These are phyloP conservation scores for Backusella westeae DNA, from an alignment of 192 early-diverging fungal genomes.

Conservation along the genomic window DNA sequence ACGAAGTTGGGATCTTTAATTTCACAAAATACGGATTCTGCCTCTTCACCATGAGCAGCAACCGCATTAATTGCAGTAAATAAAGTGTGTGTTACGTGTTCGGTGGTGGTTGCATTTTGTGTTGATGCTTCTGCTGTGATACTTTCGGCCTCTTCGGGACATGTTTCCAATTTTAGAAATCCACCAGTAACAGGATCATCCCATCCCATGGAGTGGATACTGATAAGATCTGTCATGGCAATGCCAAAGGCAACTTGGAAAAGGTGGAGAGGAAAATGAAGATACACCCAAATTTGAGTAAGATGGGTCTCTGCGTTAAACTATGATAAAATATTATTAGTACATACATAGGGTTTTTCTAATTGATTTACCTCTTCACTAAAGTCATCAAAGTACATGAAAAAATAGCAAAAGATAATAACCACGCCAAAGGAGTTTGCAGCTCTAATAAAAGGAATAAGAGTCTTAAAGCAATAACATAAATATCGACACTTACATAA, in stretches of 20 bases:
- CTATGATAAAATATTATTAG: background rate
- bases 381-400: slow-evolving; percentile 54
- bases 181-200: slow-evolving; percentile 11
- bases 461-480: background rate
- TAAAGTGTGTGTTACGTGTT: background rate
- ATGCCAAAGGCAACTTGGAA: slow-evolving; percentile 50
- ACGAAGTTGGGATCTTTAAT: slow-evolving; percentile 18
- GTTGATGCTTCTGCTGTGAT: background rate
- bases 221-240: slow-evolving; percentile 42
- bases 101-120: background rate
- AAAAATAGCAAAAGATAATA: slow-evolving; percentile 46
- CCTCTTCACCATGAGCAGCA: background rate
- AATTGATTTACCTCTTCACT: slow-evolving; percentile 35
- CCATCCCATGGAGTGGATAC: slow-evolving; percentile 16
- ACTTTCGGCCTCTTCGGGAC: background rate
- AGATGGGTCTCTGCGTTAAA: slow-evolving; percentile 7
- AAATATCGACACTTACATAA: slow-evolving; percentile 23
- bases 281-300: slow-evolving; percentile 43
- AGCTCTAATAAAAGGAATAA: background rate
- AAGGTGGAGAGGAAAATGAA: slow-evolving; percentile 48
- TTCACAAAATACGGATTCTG: background rate
- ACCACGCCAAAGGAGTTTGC: slow-evolving; percentile 45
- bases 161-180: background rate
- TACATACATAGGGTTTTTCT: background rate
- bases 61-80: background rate